These are phyloP conservation scores for Cryptococcus sp. DNA, from an alignment of 1,284 basidiomycete species.

Conservation along the genomic window DNA sequence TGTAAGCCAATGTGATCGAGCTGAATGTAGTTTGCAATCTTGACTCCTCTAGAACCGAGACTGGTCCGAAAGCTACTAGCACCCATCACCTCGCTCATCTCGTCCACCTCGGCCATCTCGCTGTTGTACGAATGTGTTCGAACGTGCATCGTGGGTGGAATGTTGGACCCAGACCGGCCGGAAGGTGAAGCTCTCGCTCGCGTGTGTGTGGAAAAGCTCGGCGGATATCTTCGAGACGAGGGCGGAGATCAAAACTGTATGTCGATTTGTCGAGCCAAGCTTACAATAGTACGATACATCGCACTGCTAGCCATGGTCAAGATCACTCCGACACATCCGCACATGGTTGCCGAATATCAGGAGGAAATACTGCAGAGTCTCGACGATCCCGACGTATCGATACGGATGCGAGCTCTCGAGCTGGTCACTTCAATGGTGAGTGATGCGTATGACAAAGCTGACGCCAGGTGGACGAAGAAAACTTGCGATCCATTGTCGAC, in stretches of 20 bases:
- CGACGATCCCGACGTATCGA: conserved; percentile 89
- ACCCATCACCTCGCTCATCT: conserved; percentile 89
- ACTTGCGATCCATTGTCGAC: conserved; percentile 81
- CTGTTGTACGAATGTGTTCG: conserved; percentile 97
- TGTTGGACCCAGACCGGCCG: conserved; percentile 69
- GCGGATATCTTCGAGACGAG: conserved; percentile 80
- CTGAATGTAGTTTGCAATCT: conserved; percentile 67
- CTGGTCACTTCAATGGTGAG: conserved; percentile 86
- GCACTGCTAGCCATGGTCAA: conserved; percentile 90
- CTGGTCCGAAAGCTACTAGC: conserved; percentile 89
- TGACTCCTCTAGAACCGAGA: conserved; percentile 86
- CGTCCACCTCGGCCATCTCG: conserved; percentile 91
- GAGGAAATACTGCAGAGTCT: conserved; percentile 85
- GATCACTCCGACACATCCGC: conserved; percentile 87
- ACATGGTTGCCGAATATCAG: conserved; percentile 86
- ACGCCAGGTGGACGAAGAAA: conserved; percentile 66
- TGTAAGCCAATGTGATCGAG: conserved; percentile 1
- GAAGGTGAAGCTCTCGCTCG: conserved; percentile 73
- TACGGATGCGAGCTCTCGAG: conserved; percentile 90
- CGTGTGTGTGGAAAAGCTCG: conserved; percentile 88
- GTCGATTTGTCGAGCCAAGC: conserved; percentile 23
- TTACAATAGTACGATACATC: conserved; percentile 80
- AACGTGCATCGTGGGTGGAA: conserved; percentile 94
- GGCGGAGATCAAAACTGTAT: conserved; percentile 80
- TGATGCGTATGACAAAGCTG: not conserved